These are phyloP conservation scores for Hygrocybe punicea DNA, from an alignment of 768 basidiomycete species.

Conservation along the genomic window DNA sequence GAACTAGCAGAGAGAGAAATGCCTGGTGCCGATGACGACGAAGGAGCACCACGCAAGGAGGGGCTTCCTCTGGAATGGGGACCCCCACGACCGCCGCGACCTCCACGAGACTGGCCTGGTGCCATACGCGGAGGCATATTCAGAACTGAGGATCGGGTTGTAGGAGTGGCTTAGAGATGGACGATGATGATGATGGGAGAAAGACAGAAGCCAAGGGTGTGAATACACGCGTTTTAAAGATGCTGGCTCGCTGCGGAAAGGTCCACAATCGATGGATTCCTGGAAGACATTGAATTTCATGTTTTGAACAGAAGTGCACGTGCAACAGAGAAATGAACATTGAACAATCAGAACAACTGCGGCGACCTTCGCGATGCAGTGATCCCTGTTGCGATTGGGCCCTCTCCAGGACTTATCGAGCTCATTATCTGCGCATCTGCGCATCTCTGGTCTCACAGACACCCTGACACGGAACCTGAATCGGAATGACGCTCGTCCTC, in stretches of 20 bases:
- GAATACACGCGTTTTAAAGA: slow-evolving; percentile 1
- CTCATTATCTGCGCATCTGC: no score
- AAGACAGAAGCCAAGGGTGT: slow-evolving; percentile 9
- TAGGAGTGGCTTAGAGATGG: background rate
- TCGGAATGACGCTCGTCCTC: no score
- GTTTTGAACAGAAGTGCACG: no score
- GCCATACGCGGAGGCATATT: slow-evolving; percentile 46
- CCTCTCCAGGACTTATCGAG: no score
- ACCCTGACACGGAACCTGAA: no score
- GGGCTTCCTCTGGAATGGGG: slow-evolving; percentile 4
- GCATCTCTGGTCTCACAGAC: no score
- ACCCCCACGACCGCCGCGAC: slow-evolving; percentile 36
- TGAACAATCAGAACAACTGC: no score
- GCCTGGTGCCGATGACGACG: slow-evolving; percentile 12
- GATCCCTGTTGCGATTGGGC: no score
- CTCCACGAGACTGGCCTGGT: slow-evolving; percentile 17
- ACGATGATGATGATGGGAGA: slow-evolving; percentile 5
- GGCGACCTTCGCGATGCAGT: no score
- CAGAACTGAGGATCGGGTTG: no score
- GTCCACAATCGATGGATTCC: slow-evolving; percentile 1
- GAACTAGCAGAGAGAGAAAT: slow-evolving; percentile 29
- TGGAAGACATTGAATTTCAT: background rate
- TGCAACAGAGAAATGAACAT: no score
- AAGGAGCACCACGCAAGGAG: slow-evolving; percentile 21
- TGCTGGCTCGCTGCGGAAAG: background rate